Conservation (phyloP, 2,329 filamentous ascomycete species). For the Neopestalotiopsis sp. region DNA sequence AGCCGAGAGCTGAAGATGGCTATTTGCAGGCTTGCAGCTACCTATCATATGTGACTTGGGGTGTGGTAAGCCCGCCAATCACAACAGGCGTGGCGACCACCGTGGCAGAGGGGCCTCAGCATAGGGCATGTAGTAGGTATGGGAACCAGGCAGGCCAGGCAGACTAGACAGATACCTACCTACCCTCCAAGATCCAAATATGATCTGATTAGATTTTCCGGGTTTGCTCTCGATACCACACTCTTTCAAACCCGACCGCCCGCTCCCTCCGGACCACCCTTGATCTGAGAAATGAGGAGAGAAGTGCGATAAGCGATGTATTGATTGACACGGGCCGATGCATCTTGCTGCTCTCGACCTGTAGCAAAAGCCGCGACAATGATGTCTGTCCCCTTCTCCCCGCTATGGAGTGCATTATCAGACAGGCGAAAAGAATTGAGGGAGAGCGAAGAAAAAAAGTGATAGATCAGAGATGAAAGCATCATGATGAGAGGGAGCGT, state of each 20-base stretch:
- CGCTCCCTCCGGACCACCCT: background rate
- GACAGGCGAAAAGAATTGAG: background rate
- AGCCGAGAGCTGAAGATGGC: background rate
- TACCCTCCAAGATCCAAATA: background rate
- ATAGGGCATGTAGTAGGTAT: background rate
- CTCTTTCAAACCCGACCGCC: background rate
- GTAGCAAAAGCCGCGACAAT: background rate
- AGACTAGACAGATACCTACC: background rate
- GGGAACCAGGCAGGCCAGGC: background rate
- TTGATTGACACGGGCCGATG: background rate
- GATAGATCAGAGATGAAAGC: background rate
- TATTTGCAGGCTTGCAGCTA: background rate
- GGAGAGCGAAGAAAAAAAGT: background rate
- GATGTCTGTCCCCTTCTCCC: background rate
- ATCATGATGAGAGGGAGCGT: background rate
- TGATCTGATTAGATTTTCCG: background rate
- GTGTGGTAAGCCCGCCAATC: background rate
- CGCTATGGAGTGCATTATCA: background rate
- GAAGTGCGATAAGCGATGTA: background rate
- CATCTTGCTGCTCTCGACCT: background rate
- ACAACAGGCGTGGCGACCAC: background rate
- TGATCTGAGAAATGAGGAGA: slow-evolving; percentile 1
- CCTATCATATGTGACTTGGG: background rate
- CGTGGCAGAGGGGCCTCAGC: background rate
- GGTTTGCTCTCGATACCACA: background rate